These are phyloP conservation scores for Iodosphaeria phyllophila DNA, from an alignment of 2,329 filamentous ascomycete genomes.

Conservation along the genomic window DNA sequence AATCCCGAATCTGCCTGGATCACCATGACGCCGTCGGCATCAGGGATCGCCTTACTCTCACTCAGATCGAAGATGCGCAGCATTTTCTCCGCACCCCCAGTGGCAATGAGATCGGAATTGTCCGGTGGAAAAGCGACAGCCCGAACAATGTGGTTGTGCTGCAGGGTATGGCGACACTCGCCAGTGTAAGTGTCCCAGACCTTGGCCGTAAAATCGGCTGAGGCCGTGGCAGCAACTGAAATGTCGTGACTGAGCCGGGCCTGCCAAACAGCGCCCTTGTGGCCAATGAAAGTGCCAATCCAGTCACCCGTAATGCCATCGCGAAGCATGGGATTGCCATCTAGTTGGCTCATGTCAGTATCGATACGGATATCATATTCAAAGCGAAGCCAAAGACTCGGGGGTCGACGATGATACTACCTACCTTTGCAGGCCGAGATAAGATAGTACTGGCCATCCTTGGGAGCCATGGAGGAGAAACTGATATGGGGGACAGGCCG, in stretches of 20 bases:
- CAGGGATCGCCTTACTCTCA: conserved; percentile 30
- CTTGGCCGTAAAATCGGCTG: conserved; percentile 90
- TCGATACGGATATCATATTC: neutral
- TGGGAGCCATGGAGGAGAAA: conserved; percentile 69
- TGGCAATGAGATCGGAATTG: conserved; percentile 69
- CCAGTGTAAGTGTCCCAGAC: conserved; percentile 96
- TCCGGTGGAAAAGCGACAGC: conserved; percentile 79
- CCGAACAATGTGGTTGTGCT: conserved; percentile 90
- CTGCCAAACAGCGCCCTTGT: conserved; percentile 98
- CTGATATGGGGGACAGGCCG: conserved; percentile 79
- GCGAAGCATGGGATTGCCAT: conserved; percentile 96
- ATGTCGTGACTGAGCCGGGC: conserved; percentile 79
- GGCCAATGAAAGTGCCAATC: conserved; percentile 95
- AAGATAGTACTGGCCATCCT: conserved; percentile 74
- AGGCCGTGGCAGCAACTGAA: conserved; percentile 75
- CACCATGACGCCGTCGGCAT: conserved; percentile 17
- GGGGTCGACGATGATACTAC: conserved; percentile 6
- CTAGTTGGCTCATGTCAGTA: conserved; percentile 22
- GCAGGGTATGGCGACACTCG: conserved; percentile 68
- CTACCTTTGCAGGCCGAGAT: conserved; percentile 84
- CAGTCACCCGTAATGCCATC: conserved; percentile 92
- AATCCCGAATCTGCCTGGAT: conserved; percentile 48
- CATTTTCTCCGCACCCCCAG: conserved; percentile 92
- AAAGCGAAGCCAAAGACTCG: conserved; percentile 1
- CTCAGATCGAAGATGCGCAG: conserved; percentile 81